Conservation (phyloP, 768 basidiomycete species). For the Ephemerocybe angulata region DNA sequence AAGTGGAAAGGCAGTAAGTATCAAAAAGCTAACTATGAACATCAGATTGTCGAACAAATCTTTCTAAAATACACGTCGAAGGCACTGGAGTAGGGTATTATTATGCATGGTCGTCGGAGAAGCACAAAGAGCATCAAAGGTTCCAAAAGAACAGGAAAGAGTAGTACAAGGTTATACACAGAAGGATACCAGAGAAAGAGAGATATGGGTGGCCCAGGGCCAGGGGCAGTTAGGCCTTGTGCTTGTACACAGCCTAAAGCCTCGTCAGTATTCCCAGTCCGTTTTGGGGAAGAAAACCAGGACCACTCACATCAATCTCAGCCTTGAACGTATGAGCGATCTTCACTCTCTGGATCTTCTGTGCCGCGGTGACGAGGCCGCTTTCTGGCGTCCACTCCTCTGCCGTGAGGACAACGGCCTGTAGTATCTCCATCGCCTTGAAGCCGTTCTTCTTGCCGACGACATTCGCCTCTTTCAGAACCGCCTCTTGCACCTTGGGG, state of each 20-base stretch:
- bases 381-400: conserved; percentile 93
- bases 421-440: conserved; percentile 73
- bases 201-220: too few species aligned
- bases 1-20: too few species aligned
- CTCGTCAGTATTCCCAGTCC: not conserved
- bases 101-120: too few species aligned
- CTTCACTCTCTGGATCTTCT: conserved; percentile 35
- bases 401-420: conserved; percentile 70
- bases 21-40: too few species aligned
- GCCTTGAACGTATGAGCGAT: conserved; percentile 32
- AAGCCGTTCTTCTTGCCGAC: conserved; percentile 85
- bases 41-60: too few species aligned
- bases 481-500: conserved; percentile 49
- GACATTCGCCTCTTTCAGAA: conserved; percentile 74
- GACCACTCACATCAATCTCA: conserved; percentile 23
- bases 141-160: too few species aligned
- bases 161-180: too few species aligned
- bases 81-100: too few species aligned
- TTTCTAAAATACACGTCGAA: too few species aligned
- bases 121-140: too few species aligned
- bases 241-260: conserved; percentile 1
- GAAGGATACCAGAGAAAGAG: too few species aligned
- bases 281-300: not conserved
- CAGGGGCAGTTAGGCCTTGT: too few species aligned
- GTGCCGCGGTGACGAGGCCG: conserved; percentile 68